Evolutionary conservation across 202 grass and related monocot genomes (phyloP).

Genomic region (Zizania palustris): DNA sequence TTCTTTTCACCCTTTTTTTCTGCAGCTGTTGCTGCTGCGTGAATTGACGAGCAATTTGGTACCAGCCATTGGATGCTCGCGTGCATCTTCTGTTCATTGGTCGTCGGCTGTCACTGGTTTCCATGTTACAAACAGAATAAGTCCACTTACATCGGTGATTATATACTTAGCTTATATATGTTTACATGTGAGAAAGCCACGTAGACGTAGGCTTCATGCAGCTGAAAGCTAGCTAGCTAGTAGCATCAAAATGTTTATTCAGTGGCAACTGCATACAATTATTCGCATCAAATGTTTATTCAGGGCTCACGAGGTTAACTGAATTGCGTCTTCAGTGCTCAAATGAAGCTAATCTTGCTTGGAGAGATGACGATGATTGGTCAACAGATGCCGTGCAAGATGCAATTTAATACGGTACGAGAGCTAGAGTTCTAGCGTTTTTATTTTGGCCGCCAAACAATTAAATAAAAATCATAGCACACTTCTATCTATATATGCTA

Average conservation of each 20-base stretch:
- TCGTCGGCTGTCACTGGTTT: no score
- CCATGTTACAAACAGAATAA: slow-evolving; percentile 1
- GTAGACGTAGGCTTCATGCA: slow-evolving; percentile 3
- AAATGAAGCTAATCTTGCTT: not conserved
- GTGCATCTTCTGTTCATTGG: not conserved
- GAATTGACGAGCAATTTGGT: slow-evolving; percentile 41
- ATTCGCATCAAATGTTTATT: slow-evolving; percentile 7
- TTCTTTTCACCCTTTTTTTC: not conserved
- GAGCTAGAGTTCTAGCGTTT: no score
- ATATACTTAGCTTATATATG: not conserved
- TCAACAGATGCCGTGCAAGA: not conserved
- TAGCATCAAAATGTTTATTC: no score
- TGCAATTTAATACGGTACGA: no score
- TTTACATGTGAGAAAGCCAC: not conserved
- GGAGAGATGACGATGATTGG: not conserved
- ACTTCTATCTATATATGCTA: no score
- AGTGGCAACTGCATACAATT: no score
- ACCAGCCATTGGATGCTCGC: slow-evolving; percentile 20
- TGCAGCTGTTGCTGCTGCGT: not conserved
- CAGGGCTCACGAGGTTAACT: slow-evolving; percentile 29
- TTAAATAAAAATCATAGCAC: no score
- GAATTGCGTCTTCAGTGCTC: not conserved
- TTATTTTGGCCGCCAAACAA: no score
- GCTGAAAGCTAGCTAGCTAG: not conserved
- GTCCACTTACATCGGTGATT: slow-evolving; percentile 18